phyloP scores from a whole-genome alignment of 2,329 filamentous ascomycete genomes.

The Alternaria sp. region DNA sequence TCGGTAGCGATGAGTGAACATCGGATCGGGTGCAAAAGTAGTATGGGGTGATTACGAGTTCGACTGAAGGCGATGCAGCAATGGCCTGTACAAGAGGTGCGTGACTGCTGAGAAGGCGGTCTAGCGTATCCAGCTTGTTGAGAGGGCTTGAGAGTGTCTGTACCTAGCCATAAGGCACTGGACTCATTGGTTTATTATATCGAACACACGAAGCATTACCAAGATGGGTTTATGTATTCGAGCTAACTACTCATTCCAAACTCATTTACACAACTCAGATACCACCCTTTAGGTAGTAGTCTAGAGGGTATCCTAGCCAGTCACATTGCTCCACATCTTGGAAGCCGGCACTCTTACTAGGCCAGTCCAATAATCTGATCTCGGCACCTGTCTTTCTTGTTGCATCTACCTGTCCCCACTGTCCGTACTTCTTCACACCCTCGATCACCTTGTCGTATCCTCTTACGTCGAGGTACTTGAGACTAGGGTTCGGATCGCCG shows the following conservation, averaged over 20 bases:
- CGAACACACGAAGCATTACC: background rate
- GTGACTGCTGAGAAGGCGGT: no score
- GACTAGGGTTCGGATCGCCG: conserved; percentile 62
- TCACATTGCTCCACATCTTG: conserved; percentile 62
- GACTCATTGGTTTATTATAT: no score
- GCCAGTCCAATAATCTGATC: conserved; percentile 58
- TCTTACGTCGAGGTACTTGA: conserved; percentile 56
- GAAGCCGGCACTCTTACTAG: conserved; percentile 56
- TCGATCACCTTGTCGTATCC: conserved; percentile 57
- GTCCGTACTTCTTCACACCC: conserved; percentile 52
- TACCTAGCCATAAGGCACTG: no score
- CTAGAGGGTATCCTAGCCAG: conserved; percentile 45
- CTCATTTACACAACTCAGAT: background rate
- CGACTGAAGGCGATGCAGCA: no score
- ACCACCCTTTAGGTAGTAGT: conserved; percentile 46
- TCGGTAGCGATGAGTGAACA: no score
- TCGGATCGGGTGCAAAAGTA: no score
- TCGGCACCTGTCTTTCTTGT: conserved; percentile 43
- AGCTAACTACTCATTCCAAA: background rate
- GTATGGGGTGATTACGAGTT: no score
- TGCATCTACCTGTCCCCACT: conserved; percentile 45
- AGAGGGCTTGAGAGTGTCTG: no score
- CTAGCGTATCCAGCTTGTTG: no score
- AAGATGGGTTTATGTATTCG: background rate
- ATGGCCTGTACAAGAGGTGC: no score